Percentiles rank a stretch among this genome's conserved stretches.
Evolutionary conservation across 352 stramenopile species (phyloP).

Genomic region (Aphanomyces astaci): DNA sequence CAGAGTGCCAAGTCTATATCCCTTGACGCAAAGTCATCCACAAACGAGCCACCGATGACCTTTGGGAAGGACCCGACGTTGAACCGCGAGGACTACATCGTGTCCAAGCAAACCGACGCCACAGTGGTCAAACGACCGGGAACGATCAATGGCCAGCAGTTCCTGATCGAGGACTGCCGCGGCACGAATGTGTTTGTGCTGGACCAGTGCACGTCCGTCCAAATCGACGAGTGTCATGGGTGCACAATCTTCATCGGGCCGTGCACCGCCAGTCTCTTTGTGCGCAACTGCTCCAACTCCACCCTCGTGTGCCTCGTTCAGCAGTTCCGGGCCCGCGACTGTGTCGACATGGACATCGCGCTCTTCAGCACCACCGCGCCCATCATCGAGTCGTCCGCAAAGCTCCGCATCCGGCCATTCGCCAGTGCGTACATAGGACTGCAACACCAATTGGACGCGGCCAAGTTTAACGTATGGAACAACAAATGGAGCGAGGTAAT

Average conservation of each 20-base stretch:
- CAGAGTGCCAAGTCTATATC: not conserved
- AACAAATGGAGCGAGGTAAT: slow-evolving; percentile 74
- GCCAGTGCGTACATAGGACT: slow-evolving; percentile 59
- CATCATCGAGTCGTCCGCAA: slow-evolving; percentile 56
- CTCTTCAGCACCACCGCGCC: slow-evolving; percentile 64
- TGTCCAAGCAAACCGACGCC: slow-evolving; percentile 36
- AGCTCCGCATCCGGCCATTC: slow-evolving; percentile 56
- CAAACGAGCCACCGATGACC: slow-evolving; percentile 24
- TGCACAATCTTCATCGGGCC: slow-evolving; percentile 65
- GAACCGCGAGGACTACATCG: slow-evolving; percentile 65
- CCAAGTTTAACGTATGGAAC: slow-evolving; percentile 71
- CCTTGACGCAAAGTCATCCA: not conserved
- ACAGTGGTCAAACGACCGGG: slow-evolving; percentile 49
- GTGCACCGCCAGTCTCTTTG: slow-evolving; percentile 60
- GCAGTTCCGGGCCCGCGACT: slow-evolving; percentile 70
- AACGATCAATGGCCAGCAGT: slow-evolving; percentile 67
- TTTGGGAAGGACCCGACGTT: slow-evolving; percentile 58
- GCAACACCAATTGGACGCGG: slow-evolving; percentile 52
- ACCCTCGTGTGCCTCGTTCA: slow-evolving; percentile 55
- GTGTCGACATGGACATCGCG: slow-evolving; percentile 46
- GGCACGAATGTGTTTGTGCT: slow-evolving; percentile 73
- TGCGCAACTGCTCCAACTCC: slow-evolving; percentile 55
- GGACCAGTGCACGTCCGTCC: slow-evolving; percentile 66
- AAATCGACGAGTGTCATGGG: slow-evolving; percentile 62
- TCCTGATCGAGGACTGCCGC: slow-evolving; percentile 60